Base-by-base conservation (phyloP, 306 rosid species). In the Vicia faba region DNA sequence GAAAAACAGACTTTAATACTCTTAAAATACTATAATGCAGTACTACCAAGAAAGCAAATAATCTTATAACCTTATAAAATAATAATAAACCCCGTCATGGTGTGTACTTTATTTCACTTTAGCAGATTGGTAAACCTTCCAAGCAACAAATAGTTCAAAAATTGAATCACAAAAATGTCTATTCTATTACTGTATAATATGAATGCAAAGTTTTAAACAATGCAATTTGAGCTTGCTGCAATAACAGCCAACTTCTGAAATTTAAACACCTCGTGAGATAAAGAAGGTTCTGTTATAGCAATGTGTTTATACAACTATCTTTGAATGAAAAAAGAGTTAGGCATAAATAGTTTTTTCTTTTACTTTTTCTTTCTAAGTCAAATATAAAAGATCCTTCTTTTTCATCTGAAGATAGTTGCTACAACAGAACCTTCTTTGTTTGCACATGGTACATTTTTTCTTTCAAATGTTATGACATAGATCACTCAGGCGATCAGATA, bases 21-120 rank as follows among this genome's bases (percentile, higher is more conserved):
- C 59, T 59, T 63, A 9, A 61, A 23, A 54, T 38, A 46, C 60
- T 44, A 48, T 41, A 45, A 71, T 51, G 57, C 41, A 44, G 41
- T 61, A 57, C 29, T 20, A 36, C 18, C 63, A 45, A 55, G 35
- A 44, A 46, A 59, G 59, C 35, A 64, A 43, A 61, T 33, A 40
- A 11, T 35, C 28, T 25, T 25, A 25, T 25, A 25, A 25, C 2
- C 49, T 69, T 53, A 23, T 44, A 20, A 59, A 35, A 14, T 23
- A 63, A 25, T 16, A 35, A 38, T 19, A 61, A 10, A 33, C 68
- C 55, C 49, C 31, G 53, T 48, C 60, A 63, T 55, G 31, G 57
- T 57, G 61, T 48, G 48, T 23, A 40, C 41, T 55, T 74, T 31
- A 69, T 69, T 62, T 56, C 45, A 64, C 72, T 49, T 39, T 31